Base-by-base conservation (phyloP, 768 basidiomycete genomes). In the Kondoa subrosea region DNA sequence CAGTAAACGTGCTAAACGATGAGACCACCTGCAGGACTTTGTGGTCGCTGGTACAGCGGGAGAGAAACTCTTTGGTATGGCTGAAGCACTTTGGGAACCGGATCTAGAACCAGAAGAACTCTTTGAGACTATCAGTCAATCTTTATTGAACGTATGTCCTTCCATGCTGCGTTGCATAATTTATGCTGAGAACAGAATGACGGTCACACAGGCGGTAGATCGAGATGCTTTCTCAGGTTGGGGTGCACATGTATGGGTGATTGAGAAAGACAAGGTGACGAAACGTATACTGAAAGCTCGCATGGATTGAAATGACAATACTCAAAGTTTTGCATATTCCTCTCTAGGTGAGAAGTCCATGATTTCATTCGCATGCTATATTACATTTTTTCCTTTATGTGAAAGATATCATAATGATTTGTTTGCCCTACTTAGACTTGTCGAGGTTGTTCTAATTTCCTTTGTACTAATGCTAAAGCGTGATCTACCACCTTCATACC, bases 31-130 rank as follows among this genome's bases (percentile, higher is more conserved):
- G 1, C 58, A 80, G 72, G 95, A 97, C 78, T 99, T 99, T 73
- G 90, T 92, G 68, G 95, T 96, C 14, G 85, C 89, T 8, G 95
- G 95, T 34, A 91, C 91, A 0, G 93, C 95, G 26, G 86, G 86
- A 74, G 81, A 85, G 70, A 96, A 96, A 80, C 78, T 99, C 71
- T 95, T 85, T 74, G 95, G 95, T 86, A 86, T 93, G 65, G 95
- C 95, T 56, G 95, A 99, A 78, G 91, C 91, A 1, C 82, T 99
- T 32, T 99, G 95, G 95, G 95, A 99, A 78, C 91, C 93, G 8
- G 89, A 91, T 77, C 80, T 99, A 77, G 91, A 86, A 76, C 85
- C 92, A 16, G 95, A 97, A 75, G 95, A 97, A 77, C 80, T 99
- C 59, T 99, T 99, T 75, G 95, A 99, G 81, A 97, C 95, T 1